phyloP scores from a whole-genome alignment of 305 asterid genomes.

The Fraxinus sp. region DNA sequence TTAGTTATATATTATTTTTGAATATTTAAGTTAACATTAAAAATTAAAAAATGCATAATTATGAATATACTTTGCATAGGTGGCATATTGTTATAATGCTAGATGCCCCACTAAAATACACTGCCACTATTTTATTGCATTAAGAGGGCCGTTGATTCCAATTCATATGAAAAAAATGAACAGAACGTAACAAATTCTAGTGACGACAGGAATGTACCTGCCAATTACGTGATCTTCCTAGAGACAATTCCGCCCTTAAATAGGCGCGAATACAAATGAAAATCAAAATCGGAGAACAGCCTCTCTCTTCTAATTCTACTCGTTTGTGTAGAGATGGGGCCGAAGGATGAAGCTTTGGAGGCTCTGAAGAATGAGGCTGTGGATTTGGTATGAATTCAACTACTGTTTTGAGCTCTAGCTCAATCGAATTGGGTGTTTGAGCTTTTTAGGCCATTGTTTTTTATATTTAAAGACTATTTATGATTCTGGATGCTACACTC shows the following conservation, averaged over 20 bases:
- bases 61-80: too few species aligned
- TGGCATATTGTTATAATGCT: too few species aligned
- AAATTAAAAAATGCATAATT: too few species aligned
- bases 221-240: constrained; percentile 33
- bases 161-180: background rate
- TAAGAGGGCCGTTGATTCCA: background rate
- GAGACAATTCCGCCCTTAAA: background rate
- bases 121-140: too few species aligned
- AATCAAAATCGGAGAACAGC: background rate
- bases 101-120: too few species aligned
- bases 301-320: background rate
- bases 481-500: background rate
- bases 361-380: constrained; percentile 64
- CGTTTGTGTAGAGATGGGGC: constrained; percentile 38
- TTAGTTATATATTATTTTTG: too few species aligned
- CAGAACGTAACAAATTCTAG: background rate
- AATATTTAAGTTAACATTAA: too few species aligned
- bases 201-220: constrained; percentile 25
- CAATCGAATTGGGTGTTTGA: background rate
- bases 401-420: background rate
- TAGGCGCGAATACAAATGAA: background rate
- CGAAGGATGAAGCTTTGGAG: constrained; percentile 62
- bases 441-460: background rate
- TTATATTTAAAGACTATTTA: background rate
- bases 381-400: constrained; percentile 49